Conservation (phyloP, 148 eudicot species). For the Persicaria tinctoria region DNA sequence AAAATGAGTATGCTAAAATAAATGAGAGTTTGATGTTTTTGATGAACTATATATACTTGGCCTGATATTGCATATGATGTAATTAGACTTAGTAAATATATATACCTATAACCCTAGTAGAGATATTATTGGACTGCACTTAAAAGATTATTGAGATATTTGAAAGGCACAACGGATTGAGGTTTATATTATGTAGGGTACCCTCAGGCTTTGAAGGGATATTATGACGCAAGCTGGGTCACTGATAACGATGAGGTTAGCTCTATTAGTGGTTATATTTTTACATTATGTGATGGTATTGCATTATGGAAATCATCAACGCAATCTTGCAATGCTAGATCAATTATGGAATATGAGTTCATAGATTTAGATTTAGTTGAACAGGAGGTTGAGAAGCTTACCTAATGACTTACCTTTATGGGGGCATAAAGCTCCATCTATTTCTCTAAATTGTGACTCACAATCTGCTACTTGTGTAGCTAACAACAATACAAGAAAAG, state of each 20-base stretch:
- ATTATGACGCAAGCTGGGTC: not conserved
- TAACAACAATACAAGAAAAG: not conserved
- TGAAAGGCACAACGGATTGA: too few species aligned
- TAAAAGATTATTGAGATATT: too few species aligned
- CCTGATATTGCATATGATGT: too few species aligned
- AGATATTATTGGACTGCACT: too few species aligned
- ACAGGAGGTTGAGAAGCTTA: not conserved
- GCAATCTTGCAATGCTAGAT: not conserved
- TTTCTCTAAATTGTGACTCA: slow-evolving; percentile 9
- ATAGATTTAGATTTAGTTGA: not conserved
- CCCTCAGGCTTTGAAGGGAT: too few species aligned
- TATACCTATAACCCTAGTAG: too few species aligned
- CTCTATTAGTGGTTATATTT: not conserved
- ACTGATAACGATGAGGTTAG: slow-evolving; percentile 5
- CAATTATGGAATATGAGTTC: not conserved
- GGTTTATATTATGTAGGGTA: too few species aligned
- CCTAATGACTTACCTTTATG: not conserved
- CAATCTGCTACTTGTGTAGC: not conserved
- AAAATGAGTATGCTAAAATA: too few species aligned
- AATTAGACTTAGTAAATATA: too few species aligned
- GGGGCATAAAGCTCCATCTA: too few species aligned
- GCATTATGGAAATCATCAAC: not conserved
- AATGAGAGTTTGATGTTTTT: too few species aligned
- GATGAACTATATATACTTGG: too few species aligned
- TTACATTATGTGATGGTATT: not conserved